phyloP scores from a whole-genome alignment of 108 stramenopile species.

The Skeletonema tropicum region DNA sequence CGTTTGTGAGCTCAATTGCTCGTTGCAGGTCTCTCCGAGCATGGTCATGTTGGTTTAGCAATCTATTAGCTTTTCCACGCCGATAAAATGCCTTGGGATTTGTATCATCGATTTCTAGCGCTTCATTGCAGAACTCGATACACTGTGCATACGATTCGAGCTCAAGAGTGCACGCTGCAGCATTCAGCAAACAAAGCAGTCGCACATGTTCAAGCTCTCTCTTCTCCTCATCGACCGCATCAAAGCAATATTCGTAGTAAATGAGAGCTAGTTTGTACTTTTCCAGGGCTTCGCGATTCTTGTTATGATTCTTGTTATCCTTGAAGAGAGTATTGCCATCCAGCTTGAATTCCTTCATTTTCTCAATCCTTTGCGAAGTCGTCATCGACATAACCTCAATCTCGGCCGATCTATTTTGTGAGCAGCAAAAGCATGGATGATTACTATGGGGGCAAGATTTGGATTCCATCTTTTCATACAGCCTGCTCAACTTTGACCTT shows the following conservation, averaged over 20 bases:
- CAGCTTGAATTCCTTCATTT: slow-evolving; percentile 24
- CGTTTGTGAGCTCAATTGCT: not conserved
- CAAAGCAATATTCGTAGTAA: slow-evolving; percentile 32
- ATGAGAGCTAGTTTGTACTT: slow-evolving; percentile 25
- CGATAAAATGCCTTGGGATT: slow-evolving; percentile 22
- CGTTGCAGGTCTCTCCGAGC: slow-evolving; percentile 15
- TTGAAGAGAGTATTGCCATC: slow-evolving; percentile 20
- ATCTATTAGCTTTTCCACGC: slow-evolving; percentile 17
- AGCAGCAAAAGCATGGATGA: slow-evolving; percentile 6
- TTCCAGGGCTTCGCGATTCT: slow-evolving; percentile 6
- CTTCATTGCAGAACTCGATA: slow-evolving; percentile 19
- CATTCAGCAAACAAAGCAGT: slow-evolving; percentile 20
- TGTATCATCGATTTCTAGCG: slow-evolving; percentile 7
- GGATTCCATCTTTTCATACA: slow-evolving; percentile 13
- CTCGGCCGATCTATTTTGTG: slow-evolving; percentile 23
- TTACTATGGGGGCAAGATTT: slow-evolving; percentile 9
- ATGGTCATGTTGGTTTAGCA: slow-evolving; percentile 7
- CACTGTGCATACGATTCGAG: slow-evolving; percentile 15
- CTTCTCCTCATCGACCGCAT: slow-evolving; percentile 3
- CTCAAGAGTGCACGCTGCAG: slow-evolving; percentile 19
- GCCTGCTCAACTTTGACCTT: not conserved
- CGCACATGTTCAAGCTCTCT: slow-evolving; percentile 9
- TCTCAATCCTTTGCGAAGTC: slow-evolving; percentile 9
- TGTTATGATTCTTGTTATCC: slow-evolving; percentile 10
- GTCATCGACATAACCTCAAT: slow-evolving; percentile 20